Conservation (phyloP, 1,139 yeast genomes). For the Magnusiomyces clavatus region DNA sequence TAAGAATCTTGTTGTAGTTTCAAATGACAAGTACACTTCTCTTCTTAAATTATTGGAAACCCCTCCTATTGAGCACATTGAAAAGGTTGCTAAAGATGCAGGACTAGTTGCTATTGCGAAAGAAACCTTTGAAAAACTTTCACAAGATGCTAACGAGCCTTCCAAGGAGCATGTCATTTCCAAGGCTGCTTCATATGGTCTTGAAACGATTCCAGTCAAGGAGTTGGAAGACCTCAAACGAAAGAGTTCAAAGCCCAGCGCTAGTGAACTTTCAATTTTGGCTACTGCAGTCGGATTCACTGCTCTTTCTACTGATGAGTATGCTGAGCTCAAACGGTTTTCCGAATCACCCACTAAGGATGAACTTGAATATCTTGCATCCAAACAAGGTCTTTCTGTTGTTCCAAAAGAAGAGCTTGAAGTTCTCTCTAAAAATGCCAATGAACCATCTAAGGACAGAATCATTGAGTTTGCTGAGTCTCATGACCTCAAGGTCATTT, state of each 20-base stretch:
- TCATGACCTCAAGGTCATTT: slow-evolving; percentile 37
- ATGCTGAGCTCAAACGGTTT: slow-evolving; percentile 10
- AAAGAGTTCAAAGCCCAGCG: slow-evolving; percentile 21
- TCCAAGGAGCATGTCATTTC: slow-evolving; percentile 15
- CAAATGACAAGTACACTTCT: slow-evolving; percentile 11
- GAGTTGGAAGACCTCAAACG: slow-evolving; percentile 21
- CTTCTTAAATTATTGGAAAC: slow-evolving; percentile 11
- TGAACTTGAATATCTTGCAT: slow-evolving; percentile 14
- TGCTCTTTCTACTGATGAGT: slow-evolving; percentile 6
- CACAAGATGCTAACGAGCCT: slow-evolving; percentile 9
- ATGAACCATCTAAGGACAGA: slow-evolving; percentile 9
- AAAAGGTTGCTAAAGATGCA: slow-evolving; percentile 28
- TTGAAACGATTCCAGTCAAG: slow-evolving; percentile 22
- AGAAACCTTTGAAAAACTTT: slow-evolving; percentile 22
- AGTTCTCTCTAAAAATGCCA: slow-evolving; percentile 13
- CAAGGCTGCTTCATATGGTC: slow-evolving; percentile 24
- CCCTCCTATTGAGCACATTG: slow-evolving; percentile 14
- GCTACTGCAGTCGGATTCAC: slow-evolving; percentile 8
- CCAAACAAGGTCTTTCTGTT: slow-evolving; percentile 13
- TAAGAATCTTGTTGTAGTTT: slow-evolving; percentile 5
- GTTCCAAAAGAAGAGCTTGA: slow-evolving; percentile 7
- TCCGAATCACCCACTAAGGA: slow-evolving; percentile 12
- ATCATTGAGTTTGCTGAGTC: slow-evolving; percentile 17
- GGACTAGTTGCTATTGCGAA: slow-evolving; percentile 21
- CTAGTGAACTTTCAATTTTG: slow-evolving; percentile 25